Evolutionary conservation across 1,284 basidiomycete genomes (phyloP).

Genomic region (Ceratobasidium sp.): DNA sequence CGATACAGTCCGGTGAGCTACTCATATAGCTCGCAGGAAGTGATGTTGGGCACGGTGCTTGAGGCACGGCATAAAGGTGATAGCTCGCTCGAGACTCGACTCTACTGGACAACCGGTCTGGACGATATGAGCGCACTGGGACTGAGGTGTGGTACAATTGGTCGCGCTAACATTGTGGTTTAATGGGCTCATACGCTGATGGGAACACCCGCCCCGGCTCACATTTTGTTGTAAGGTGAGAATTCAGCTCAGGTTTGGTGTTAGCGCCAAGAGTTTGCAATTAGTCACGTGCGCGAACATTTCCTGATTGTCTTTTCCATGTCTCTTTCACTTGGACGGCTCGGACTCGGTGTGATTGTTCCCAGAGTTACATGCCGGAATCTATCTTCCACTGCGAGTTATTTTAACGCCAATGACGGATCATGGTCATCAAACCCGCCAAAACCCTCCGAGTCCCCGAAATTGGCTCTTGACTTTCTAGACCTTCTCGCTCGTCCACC

Average conservation of each 20-base stretch:
- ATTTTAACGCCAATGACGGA: neutral
- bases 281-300: conserved; percentile 3
- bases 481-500: neutral
- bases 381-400: neutral
- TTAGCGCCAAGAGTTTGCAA: neutral
- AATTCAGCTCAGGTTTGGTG: conserved; percentile 4
- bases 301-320: conserved; percentile 5
- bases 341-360: conserved; percentile 5
- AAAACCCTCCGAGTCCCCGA: neutral
- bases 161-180: neutral
- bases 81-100: conserved; percentile 19
- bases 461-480: neutral
- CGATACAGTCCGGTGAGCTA: neutral
- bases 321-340: conserved; percentile 23
- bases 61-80: conserved; percentile 18
- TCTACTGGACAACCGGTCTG: neutral
- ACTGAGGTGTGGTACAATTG: conserved; percentile 1
- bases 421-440: neutral
- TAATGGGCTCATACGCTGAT: conserved; percentile 9
- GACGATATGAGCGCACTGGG: neutral
- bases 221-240: conserved; percentile 22
- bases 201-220: conserved; percentile 15
- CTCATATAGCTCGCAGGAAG: conserved; percentile 8
- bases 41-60: neutral
- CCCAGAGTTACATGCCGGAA: conserved; percentile 10